These are phyloP conservation scores for Sporisorium exsertum DNA, from an alignment of 1,284 basidiomycete genomes.

Conservation along the genomic window DNA sequence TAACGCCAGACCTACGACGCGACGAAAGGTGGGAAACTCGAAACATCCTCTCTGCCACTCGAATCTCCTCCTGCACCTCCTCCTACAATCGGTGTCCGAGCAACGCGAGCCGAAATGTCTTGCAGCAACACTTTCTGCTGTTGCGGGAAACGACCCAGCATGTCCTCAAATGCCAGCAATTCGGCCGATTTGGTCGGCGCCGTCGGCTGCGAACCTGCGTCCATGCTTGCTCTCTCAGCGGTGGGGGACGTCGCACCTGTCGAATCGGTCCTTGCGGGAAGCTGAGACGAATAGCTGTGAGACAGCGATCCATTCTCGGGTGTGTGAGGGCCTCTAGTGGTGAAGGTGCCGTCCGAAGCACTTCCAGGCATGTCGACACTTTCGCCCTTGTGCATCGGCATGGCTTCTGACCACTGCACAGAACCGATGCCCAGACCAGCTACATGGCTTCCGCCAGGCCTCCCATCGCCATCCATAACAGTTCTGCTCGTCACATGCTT, in stretches of 20 bases:
- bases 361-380: conserved; percentile 21
- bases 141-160: conserved; percentile 43
- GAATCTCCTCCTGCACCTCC: background rate
- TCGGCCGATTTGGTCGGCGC: conserved; percentile 28
- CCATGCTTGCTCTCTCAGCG: conserved; percentile 10
- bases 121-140: conserved; percentile 41
- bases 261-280: conserved; percentile 7
- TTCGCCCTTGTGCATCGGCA: conserved; percentile 22
- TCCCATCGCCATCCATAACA: conserved; percentile 1
- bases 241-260: conserved; percentile 19
- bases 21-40: background rate
- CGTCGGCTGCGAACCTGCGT: conserved; percentile 1
- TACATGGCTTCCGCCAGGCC: conserved; percentile 1
- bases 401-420: conserved; percentile 23
- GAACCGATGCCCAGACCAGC: conserved; percentile 34
- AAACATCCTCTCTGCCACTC: background rate
- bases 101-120: conserved; percentile 36
- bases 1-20: background rate
- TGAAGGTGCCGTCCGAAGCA: conserved; percentile 38
- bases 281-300: conserved; percentile 21
- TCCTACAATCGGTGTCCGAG: conserved; percentile 16
- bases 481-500: background rate
- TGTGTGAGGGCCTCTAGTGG: conserved; percentile 24
- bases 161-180: conserved; percentile 36
- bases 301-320: conserved; percentile 27